Base-by-base conservation (phyloP, 768 basidiomycete genomes). In the Porpolomopsis calyptriformis region DNA sequence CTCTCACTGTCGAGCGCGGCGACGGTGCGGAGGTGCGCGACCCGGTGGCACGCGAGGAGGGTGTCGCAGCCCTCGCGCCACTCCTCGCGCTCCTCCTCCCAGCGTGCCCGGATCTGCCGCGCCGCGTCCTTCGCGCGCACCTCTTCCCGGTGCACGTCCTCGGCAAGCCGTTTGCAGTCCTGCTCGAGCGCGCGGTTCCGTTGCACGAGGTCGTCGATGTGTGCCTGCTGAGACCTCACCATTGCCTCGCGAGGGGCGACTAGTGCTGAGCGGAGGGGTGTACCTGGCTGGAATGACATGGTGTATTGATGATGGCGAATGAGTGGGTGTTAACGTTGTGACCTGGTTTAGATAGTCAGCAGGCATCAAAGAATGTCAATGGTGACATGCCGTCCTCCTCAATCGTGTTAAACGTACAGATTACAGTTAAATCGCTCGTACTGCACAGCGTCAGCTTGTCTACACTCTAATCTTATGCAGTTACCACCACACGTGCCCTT, bases 161-260 rank as follows among this genome's bases (percentile, higher is more conserved):
- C 71, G 12, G 63, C 56, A 27, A 85, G 70, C 36, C 72, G 75
- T 53, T 73, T 73, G 60, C 72, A 70, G 3, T 71, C 72, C 49
- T 78, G 73, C 47, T 84, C 81, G 43, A 84, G 70, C 0, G 73
- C 74, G 20, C 77, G 77, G 55, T 76, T 82, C 50, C 77, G 71
- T 51, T 81, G 74, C 2, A 85, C 80, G 43, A 88, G 74, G 35
- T 87, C 82, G 40, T 80, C 73, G 41, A 88, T 84, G 57, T 86
- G 83, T 2, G 70, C 62, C 49, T 78, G 78, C 57, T 81, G 75
- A 3, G 78, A 71, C 20, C 76, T 68, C 50, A 76, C 75, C 54
- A 83, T 24, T 67, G 70, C 18, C 57, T 52, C 41, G 53, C 22
- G 43, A 9, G 40, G 8, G 4, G 40, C 22, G 7, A 25, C 10